Percentiles rank a stretch among this genome's conserved stretches.
phyloP scores from a whole-genome alignment of 495 filamentous ascomycete species.

The Oidiodendron maius region DNA sequence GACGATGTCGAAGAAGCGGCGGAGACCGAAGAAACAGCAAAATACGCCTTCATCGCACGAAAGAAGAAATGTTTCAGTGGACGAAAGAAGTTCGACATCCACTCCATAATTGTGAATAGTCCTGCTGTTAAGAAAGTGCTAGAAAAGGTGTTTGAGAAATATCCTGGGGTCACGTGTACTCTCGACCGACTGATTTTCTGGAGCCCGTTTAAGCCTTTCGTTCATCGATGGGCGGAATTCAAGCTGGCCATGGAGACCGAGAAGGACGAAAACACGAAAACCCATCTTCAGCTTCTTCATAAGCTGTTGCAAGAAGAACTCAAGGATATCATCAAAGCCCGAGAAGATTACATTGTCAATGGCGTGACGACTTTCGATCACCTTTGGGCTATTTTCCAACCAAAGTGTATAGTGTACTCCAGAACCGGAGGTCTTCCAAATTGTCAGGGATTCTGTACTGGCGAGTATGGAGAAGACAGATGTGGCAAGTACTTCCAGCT shows the following conservation, averaged over 20 bases:
- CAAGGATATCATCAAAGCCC: slow-evolving; percentile 63
- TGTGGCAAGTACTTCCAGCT: slow-evolving; percentile 50
- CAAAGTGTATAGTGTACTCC: slow-evolving; percentile 74
- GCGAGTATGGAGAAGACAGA: slow-evolving; percentile 53
- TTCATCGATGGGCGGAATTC: slow-evolving; percentile 61
- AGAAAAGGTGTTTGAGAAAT: slow-evolving; percentile 49
- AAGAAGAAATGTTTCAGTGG: slow-evolving; percentile 47
- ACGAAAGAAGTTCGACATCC: slow-evolving; percentile 50
- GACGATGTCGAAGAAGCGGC: slow-evolving; percentile 38
- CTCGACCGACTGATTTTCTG: slow-evolving; percentile 53
- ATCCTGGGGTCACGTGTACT: slow-evolving; percentile 58
- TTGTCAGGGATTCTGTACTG: slow-evolving; percentile 44
- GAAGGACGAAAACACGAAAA: slow-evolving; percentile 37
- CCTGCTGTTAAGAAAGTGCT: slow-evolving; percentile 53
- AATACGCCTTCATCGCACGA: slow-evolving; percentile 47
- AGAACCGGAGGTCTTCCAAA: slow-evolving; percentile 59
- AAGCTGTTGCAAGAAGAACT: slow-evolving; percentile 56
- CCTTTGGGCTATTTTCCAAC: slow-evolving; percentile 85
- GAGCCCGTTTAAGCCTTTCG: slow-evolving; percentile 54
- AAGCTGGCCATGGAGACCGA: slow-evolving; percentile 38
- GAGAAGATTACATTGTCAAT: slow-evolving; percentile 72
- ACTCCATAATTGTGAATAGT: slow-evolving; percentile 60
- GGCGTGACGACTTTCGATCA: slow-evolving; percentile 85
- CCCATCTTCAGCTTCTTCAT: slow-evolving; percentile 52
- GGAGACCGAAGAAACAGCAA: slow-evolving; percentile 44